These are phyloP conservation scores for Meyerozyma carpophila DNA, from an alignment of 1,139 yeast species.

Conservation along the genomic window DNA sequence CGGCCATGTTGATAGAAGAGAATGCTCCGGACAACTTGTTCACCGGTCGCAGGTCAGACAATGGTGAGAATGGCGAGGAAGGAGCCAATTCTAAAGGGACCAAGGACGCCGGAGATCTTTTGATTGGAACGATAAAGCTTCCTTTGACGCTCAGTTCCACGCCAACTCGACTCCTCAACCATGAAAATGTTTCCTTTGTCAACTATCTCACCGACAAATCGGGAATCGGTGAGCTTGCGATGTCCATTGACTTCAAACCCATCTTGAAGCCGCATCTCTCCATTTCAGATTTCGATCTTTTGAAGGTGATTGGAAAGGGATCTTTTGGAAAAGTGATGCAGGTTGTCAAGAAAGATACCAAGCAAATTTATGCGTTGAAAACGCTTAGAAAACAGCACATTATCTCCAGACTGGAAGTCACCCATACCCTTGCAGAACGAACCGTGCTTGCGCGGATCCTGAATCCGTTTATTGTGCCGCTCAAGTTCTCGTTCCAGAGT, in stretches of 20 bases:
- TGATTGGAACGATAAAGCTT: slow-evolving; percentile 39
- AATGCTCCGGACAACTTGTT: slow-evolving; percentile 23
- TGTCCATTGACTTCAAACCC: slow-evolving; percentile 13
- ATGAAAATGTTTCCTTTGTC: slow-evolving; percentile 41
- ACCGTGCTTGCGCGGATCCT: slow-evolving; percentile 90
- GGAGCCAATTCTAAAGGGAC: slow-evolving; percentile 12
- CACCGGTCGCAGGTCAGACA: slow-evolving; percentile 12
- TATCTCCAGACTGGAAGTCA: slow-evolving; percentile 89
- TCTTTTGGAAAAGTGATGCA: slow-evolving; percentile 99
- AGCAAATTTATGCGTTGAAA: slow-evolving; percentile 88
- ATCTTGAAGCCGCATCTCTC: slow-evolving; percentile 50
- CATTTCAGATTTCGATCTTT: slow-evolving; percentile 86
- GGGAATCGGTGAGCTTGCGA: slow-evolving; percentile 9
- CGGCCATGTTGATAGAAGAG: slow-evolving; percentile 53
- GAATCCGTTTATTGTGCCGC: slow-evolving; percentile 97
- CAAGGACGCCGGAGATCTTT: slow-evolving; percentile 30
- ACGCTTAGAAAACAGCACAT: slow-evolving; percentile 91
- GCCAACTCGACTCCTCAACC: slow-evolving; percentile 39
- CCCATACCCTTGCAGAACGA: slow-evolving; percentile 93
- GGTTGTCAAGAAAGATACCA: slow-evolving; percentile 90
- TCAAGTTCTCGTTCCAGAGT: slow-evolving; percentile 93
- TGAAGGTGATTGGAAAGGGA: slow-evolving; percentile 95
- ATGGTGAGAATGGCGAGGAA: slow-evolving; percentile 4
- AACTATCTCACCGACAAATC: slow-evolving; percentile 42
- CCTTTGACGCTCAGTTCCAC: slow-evolving; percentile 35